Base-by-base conservation (phyloP, 2,329 filamentous ascomycete species). In the Ophiostoma ulmi region DNA sequence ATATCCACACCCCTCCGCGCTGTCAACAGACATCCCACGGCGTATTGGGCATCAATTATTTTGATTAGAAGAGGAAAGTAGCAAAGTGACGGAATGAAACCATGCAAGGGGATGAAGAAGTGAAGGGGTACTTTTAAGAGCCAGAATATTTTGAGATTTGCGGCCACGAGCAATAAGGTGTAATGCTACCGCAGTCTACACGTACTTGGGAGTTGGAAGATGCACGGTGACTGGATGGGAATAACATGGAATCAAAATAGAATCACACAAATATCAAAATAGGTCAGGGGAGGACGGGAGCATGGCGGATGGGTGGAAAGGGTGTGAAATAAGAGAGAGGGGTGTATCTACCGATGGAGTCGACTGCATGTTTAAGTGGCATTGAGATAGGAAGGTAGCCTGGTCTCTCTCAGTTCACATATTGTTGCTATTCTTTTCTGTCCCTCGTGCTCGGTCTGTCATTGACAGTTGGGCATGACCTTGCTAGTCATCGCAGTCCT, bases 21-120 rank as follows among this genome's bases (percentile, higher is more conserved):
- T 13, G 5, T 26, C 22, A 5, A 44, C 39, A 26, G 11, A 14
- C 14, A 63, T 63, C 58, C 58, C 58, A 35, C 58, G 58, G 5
- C 58, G 58, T 35, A 13, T 63, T 63, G 58, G 58, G 58, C 26
- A 63, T 63, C 58, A 63, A 61, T 26, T 17, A 7, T 5, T 26
- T 61, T 61, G 26, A 61, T 61, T 61, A 35, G 8, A 61, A 35
- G n/a, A 48, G 52, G 39, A 26, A 58, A 26, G 52, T 11, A 58
- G 52, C n/a, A 58, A 26, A 58, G 52, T 11, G 11, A 17, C 20
- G 8, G 63, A 65, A 65, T 38, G 63, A 39, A 65, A 65, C 55
- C 35, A 63, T 63, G 58, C 58, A 63, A 63, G 58, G 58, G 58
- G 26, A 63, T 20, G 26, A 14, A 58, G n/a, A 13, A 20, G 58